Percentiles rank a stretch among this genome's conserved stretches.
Evolutionary conservation across 805 yeast genomes (phyloP).

Genomic region (Metschnikowia santaceciliae): DNA sequence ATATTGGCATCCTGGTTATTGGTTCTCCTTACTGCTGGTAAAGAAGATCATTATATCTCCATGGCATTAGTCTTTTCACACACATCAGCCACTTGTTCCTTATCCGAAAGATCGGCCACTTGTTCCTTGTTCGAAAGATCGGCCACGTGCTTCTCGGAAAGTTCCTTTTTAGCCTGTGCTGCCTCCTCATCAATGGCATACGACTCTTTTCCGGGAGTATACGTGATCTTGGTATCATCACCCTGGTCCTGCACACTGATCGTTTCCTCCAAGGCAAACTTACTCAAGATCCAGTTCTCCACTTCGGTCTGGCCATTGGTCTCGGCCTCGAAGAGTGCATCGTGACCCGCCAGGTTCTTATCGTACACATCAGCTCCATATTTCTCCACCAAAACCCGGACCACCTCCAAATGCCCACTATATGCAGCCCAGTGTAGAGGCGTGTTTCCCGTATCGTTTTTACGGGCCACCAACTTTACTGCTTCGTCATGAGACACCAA

Average conservation of each 20-base stretch:
- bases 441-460: conserved; percentile 85
- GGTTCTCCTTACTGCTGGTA: too few species aligned
- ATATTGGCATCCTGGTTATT: too few species aligned
- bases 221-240: conserved; percentile 40
- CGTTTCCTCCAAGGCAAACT: conserved; percentile 63
- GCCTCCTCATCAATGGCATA: conserved; percentile 39
- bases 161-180: conserved; percentile 18
- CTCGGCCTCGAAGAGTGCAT: conserved; percentile 87
- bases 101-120: conserved; percentile 33
- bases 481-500: conserved; percentile 45
- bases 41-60: conserved; percentile 3
- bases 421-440: conserved; percentile 95
- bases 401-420: conserved; percentile 76
- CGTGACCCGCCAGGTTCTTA: conserved; percentile 74
- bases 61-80: conserved; percentile 27
- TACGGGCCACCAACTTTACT: conserved; percentile 23
- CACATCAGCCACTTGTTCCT: conserved; percentile 40
- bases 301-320: conserved; percentile 69
- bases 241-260: conserved; percentile 41
- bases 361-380: conserved; percentile 77
- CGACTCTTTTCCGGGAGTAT: conserved; percentile 41
- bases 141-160: conserved; percentile 23
- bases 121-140: conserved; percentile 14
- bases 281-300: conserved; percentile 70
- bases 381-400: conserved; percentile 64